Conservation (phyloP, 345 rosid genomes). For the Rubroshorea leprosula region DNA sequence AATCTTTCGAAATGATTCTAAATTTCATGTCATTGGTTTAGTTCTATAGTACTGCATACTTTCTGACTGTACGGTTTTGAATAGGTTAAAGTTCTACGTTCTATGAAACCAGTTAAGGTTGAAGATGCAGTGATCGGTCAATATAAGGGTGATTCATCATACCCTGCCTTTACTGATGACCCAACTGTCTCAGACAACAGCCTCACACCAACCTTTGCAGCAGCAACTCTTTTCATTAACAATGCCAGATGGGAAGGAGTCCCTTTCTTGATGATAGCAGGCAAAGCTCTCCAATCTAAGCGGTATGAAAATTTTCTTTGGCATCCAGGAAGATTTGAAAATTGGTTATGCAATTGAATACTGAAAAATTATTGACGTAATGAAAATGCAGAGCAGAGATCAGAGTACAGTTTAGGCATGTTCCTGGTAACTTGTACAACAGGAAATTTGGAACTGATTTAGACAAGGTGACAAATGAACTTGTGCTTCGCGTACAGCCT, state of each 20-base stretch:
- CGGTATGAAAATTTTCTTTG: constrained; percentile 24
- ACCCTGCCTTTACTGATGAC: constrained; percentile 65
- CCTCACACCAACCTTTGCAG: constrained; percentile 75
- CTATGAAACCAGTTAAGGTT: constrained; percentile 63
- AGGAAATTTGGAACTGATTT: constrained; percentile 52
- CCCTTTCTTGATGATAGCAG: constrained; percentile 82
- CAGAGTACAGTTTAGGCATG: constrained; percentile 78
- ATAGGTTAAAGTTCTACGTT: constrained; percentile 77
- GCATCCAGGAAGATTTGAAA: not conserved
- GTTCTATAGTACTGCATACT: no score
- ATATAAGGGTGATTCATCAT: constrained; percentile 56
- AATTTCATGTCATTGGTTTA: not conserved
- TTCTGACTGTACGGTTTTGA: no score
- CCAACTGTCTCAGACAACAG: constrained; percentile 62
- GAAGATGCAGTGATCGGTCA: constrained; percentile 69
- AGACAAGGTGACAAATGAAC: constrained; percentile 71
- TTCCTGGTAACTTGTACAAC: constrained; percentile 78
- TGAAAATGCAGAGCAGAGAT: constrained; percentile 57
- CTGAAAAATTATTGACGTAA: not conserved
- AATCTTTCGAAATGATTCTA: no score
- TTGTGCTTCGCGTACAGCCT: constrained; percentile 77
- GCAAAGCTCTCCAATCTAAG: constrained; percentile 74
- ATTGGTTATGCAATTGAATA: not conserved
- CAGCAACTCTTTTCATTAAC: constrained; percentile 73
- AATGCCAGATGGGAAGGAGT: constrained; percentile 95